Evolutionary conservation across 139 green algal genomes (phyloP).

Genomic region (Tetradesmus obliquus): DNA sequence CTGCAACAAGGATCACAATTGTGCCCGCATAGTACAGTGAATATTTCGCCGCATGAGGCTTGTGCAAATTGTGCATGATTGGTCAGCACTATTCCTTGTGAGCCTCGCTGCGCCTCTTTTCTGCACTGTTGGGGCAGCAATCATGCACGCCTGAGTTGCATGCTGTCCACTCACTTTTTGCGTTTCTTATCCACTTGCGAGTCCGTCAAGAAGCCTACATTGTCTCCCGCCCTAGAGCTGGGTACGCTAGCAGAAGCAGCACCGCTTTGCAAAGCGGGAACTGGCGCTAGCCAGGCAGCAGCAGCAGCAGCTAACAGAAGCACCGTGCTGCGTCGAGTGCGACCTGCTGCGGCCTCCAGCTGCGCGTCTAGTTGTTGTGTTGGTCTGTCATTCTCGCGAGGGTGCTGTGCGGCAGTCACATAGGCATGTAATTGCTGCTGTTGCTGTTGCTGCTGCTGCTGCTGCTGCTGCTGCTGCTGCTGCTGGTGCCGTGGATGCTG

Average conservation of each 20-base stretch:
- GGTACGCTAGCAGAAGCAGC: not conserved
- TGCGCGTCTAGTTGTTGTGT: not conserved
- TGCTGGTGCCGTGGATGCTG: not conserved
- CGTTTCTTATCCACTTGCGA: conserved; percentile 19
- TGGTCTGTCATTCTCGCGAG: not conserved
- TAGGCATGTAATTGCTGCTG: not conserved
- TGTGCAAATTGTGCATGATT: too few species aligned
- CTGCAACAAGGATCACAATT: too few species aligned
- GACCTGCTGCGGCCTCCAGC: too few species aligned
- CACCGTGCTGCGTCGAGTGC: not conserved
- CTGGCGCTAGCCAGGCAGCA: not conserved
- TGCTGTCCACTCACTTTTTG: not conserved
- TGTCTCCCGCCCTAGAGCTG: not conserved
- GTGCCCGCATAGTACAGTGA: too few species aligned
- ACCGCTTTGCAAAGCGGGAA: not conserved
- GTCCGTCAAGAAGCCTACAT: conserved; percentile 17
- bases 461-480: conserved; percentile 22
- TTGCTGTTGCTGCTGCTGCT: not conserved
- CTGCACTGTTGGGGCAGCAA: not conserved
- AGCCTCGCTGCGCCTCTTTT: not conserved
- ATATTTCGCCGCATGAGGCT: too few species aligned
- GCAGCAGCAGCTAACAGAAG: conserved; percentile 1
- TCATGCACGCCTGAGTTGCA: not conserved
- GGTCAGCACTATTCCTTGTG: too few species aligned
- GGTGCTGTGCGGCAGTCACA: not conserved